phyloP scores from a whole-genome alignment of 352 stramenopile species.

The Phytophthora citricola region DNA sequence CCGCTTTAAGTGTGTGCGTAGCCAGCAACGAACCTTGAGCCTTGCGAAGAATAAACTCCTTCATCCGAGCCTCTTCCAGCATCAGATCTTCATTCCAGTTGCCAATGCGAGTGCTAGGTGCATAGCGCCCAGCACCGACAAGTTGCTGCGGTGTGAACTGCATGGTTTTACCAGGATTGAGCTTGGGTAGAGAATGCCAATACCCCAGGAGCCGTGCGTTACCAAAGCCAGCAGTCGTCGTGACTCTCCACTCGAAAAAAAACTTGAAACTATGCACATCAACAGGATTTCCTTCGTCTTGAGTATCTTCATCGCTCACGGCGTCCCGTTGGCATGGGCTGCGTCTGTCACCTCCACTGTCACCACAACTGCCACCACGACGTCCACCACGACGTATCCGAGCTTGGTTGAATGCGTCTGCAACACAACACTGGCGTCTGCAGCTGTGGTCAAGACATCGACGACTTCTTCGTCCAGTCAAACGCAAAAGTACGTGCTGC shows the following conservation, averaged over 20 bases:
- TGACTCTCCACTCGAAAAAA: slow-evolving; percentile 15
- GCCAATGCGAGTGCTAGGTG: slow-evolving; percentile 79
- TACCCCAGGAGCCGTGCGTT: slow-evolving; percentile 30
- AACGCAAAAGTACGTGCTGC: slow-evolving; percentile 59
- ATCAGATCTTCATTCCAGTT: slow-evolving; percentile 93
- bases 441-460: slow-evolving; percentile 59
- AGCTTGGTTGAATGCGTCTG: slow-evolving; percentile 81
- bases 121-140: slow-evolving; percentile 83
- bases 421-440: slow-evolving; percentile 65
- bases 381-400: slow-evolving; percentile 50
- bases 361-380: slow-evolving; percentile 20
- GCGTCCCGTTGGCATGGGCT: neutral
- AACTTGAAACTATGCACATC: slow-evolving; percentile 22
- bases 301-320: slow-evolving; percentile 13
- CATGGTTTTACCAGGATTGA: slow-evolving; percentile 42
- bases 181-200: neutral
- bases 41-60: slow-evolving; percentile 86
- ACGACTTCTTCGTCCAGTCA: slow-evolving; percentile 45
- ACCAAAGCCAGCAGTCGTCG: slow-evolving; percentile 20
- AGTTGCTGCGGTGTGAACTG: slow-evolving; percentile 93
- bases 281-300: slow-evolving; percentile 23
- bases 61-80: slow-evolving; percentile 86
- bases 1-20: slow-evolving; percentile 79
- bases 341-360: slow-evolving; percentile 19
- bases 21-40: slow-evolving; percentile 80